Percentiles rank a stretch among this genome's conserved stretches.
Evolutionary conservation across 148 eudicot genomes (phyloP).

Genomic region (Diospyros kaki): DNA sequence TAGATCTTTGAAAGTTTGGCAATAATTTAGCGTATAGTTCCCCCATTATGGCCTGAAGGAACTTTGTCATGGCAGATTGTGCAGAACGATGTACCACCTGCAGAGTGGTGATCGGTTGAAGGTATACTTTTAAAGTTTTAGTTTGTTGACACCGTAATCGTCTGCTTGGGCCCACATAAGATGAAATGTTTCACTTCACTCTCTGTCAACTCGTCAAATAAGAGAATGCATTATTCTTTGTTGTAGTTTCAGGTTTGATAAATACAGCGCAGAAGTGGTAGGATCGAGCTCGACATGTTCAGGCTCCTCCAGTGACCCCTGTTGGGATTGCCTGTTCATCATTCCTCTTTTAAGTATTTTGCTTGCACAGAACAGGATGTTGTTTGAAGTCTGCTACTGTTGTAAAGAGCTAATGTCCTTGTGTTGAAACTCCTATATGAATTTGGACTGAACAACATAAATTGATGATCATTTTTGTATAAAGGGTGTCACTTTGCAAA

Average conservation of each 20-base stretch:
- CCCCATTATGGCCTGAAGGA: neutral
- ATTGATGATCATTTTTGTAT: too few species aligned
- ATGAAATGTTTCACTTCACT: neutral
- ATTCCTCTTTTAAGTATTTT: neutral
- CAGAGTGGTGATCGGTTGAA: conserved; percentile 33
- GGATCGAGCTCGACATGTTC: neutral
- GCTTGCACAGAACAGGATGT: neutral
- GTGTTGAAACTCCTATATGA: too few species aligned
- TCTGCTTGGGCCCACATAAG: neutral
- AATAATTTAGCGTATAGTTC: neutral
- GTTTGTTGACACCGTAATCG: neutral
- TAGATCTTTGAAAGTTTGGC: neutral
- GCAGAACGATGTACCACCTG: conserved; percentile 42
- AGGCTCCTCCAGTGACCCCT: neutral
- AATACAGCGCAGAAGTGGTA: neutral
- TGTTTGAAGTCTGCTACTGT: neutral
- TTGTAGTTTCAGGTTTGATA: neutral
- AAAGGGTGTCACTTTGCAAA: too few species aligned
- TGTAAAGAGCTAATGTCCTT: neutral
- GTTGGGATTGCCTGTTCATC: neutral
- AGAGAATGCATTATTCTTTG: neutral
- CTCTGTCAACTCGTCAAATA: neutral
- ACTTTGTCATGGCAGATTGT: conserved; percentile 43
- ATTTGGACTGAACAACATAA: too few species aligned
- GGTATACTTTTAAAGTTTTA: conserved; percentile 1